Base-by-base conservation (phyloP, 2,329 filamentous ascomycete species). In the Coniella vitis region DNA sequence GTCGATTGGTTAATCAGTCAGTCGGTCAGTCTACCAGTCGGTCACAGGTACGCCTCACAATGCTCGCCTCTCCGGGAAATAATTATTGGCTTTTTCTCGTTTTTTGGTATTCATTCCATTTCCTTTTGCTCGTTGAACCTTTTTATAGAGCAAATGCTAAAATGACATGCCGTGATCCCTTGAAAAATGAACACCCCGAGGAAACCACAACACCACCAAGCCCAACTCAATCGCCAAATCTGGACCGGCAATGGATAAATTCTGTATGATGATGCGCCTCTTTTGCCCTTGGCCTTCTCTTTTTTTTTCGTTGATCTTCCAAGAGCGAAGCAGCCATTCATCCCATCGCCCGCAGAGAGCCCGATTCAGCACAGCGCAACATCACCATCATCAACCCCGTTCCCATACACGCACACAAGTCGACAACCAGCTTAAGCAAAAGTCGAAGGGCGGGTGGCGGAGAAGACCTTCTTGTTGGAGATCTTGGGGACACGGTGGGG, bases 401-500 rank as follows among this genome's bases (percentile, higher is more conserved):
- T 39, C 60, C 63, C 69, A 74, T 68, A 29, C 25, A 29, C 25
- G 25, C 25, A 29, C 25, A 29, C 70, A 69, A 66, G 69, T 16
- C 72, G 73, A 72, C 69, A 74, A 69, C 80, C 40, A 47, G 17
- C 13, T 81, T 90, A 97, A 81, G 90, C 93, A 82, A 97, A 97
- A 73, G 93, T 98, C 68, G 88, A 88, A 67, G 93, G 93, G 76
- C 93, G 86, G 76, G 83, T 88, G 69, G 89, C 83, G 70, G 86
- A 82, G 80, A 95, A 98, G 71, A 97, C 70, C 83, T 95, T 95
- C 81, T 86, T 87, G 79, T 78, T 83, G 71, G 73, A 74, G 73
- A 80, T 79, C 78, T 90, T 90, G 78, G 84, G 79, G 68, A 90
- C 76, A 68, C 94, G 93, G 83, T 98, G 93, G 70, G 93, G 93